A percentile compares a stretch with the other conserved stretches of the same genome.
These are phyloP conservation scores for Candida cerambycidarum DNA, from an alignment of 805 yeast species.

Conservation along the genomic window DNA sequence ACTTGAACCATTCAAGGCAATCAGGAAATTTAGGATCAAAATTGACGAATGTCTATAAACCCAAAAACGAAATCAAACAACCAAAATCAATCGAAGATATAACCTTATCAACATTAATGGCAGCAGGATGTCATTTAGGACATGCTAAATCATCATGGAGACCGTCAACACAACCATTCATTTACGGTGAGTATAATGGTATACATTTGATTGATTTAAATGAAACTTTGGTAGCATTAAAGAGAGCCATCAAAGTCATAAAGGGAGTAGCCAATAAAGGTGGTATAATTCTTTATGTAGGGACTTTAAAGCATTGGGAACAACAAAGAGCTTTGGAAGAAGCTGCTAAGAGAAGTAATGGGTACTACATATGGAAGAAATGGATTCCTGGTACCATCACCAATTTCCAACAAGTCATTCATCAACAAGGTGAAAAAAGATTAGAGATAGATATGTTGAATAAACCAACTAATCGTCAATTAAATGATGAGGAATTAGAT, in stretches of 20 bases:
- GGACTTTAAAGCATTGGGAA: conserved; percentile 67
- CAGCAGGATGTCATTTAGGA: conserved; percentile 95
- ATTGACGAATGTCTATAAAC: conserved; percentile 62
- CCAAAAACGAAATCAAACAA: conserved; percentile 60
- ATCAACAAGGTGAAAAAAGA: conserved; percentile 41
- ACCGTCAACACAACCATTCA: conserved; percentile 78
- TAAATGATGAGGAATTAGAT: conserved; percentile 47
- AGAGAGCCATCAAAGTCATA: conserved; percentile 81
- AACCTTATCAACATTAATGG: conserved; percentile 69
- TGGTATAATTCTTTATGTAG: conserved; percentile 81
- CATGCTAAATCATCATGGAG: conserved; percentile 81
- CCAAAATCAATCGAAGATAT: conserved; percentile 61
- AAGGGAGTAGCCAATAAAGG: conserved; percentile 82
- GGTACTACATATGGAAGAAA: conserved; percentile 76
- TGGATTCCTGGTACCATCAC: conserved; percentile 97
- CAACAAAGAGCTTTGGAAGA: conserved; percentile 71
- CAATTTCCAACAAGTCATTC: conserved; percentile 70
- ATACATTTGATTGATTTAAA: conserved; percentile 88
- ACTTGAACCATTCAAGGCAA: conserved; percentile 56
- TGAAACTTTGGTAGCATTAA: conserved; percentile 70
- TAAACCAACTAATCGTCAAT: conserved; percentile 57
- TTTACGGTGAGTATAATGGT: conserved; percentile 88
- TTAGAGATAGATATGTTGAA: conserved; percentile 75
- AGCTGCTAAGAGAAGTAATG: conserved; percentile 76
- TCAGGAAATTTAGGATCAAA: conserved; percentile 65